Evolutionary conservation across 306 rosid species (phyloP), one percentile per base, ranked within the genome.

Genomic region (Morella rubra): DNA sequence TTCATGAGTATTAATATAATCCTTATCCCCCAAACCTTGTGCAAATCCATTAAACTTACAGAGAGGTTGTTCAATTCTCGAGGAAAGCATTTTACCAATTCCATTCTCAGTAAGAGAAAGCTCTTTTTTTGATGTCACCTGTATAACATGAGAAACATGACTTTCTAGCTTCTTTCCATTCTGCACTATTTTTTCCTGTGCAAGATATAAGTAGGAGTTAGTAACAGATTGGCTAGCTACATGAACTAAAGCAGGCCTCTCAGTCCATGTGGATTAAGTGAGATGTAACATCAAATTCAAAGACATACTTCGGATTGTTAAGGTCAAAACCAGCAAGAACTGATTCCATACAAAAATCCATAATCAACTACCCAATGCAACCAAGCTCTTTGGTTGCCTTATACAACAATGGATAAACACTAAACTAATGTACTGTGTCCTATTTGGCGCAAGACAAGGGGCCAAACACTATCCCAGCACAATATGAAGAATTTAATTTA

Each of bases 111-210:
- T 37, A 69, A 66, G 58, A 44, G 82, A 61, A 78, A 73, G 69
- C 66, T 73, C 77, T 53, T 76, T 73, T 65, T 47, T 81, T 75
- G 95, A 79, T 61, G 83, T 77, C 42, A 70, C 77, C 27, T 87
- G 83, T 49, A 84, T 37, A 50, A 81, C 62, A 76, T 77, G 72
- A 24, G 87, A 80, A 50, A 85, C 77, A 71, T 89, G 88, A 75
- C 81, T 71, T 44, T 84, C 81, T 56, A 92, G 85, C 81, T 76
- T 88, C 88, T 86, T 72, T 76, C 83, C 89, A 85, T 95, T 95
- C 77, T 53, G 81, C 80, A 85, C 84, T 75, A 95, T 46, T 72
- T 89, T 95, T 81, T 85, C 96, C 97, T 93, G 81, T 69, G 54
- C 66, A 81, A 77, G 66, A 78, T 58, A 76, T 72, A 73, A 72